Percentiles rank a stretch among this genome's conserved stretches.
phyloP scores from a whole-genome alignment of 768 basidiomycete species.

The Coprinopsis sp. region DNA sequence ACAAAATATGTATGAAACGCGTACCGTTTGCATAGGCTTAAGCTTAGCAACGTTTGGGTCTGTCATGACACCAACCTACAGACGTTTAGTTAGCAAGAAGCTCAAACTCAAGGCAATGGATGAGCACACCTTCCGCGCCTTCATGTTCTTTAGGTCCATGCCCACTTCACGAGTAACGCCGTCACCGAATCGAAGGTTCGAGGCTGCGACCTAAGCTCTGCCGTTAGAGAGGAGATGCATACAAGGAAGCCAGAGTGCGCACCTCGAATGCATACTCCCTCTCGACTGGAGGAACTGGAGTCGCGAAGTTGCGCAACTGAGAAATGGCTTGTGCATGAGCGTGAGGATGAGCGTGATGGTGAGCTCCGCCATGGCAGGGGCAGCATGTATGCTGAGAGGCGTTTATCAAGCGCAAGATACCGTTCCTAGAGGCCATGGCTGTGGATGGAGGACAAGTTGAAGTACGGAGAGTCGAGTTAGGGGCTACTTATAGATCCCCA shows the following conservation, averaged over 20 bases:
- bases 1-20: conserved; percentile 17
- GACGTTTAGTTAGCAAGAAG: conserved; percentile 2
- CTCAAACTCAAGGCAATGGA: neutral
- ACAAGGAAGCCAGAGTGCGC: conserved; percentile 10
- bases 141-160: conserved; percentile 93
- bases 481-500: neutral
- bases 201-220: conserved; percentile 65
- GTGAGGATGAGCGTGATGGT: conserved; percentile 38
- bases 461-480: neutral
- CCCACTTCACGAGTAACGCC: conserved; percentile 89
- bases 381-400: conserved; percentile 70
- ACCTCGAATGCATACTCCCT: conserved; percentile 95
- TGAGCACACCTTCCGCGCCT: conserved; percentile 65
- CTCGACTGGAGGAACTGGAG: conserved; percentile 64
- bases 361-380: conserved; percentile 68
- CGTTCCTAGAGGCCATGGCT: conserved; percentile 51
- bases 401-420: conserved; percentile 71
- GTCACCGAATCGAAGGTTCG: conserved; percentile 84
- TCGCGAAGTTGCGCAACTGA: conserved; percentile 70
- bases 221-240: neutral
- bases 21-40: conserved; percentile 74
- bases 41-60: conserved; percentile 82
- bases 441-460: conserved; percentile 25
- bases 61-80: conserved; percentile 88
- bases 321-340: conserved; percentile 44